These are phyloP conservation scores for Pseudoturritis turrita DNA, from an alignment of 345 rosid species.

Conservation along the genomic window DNA sequence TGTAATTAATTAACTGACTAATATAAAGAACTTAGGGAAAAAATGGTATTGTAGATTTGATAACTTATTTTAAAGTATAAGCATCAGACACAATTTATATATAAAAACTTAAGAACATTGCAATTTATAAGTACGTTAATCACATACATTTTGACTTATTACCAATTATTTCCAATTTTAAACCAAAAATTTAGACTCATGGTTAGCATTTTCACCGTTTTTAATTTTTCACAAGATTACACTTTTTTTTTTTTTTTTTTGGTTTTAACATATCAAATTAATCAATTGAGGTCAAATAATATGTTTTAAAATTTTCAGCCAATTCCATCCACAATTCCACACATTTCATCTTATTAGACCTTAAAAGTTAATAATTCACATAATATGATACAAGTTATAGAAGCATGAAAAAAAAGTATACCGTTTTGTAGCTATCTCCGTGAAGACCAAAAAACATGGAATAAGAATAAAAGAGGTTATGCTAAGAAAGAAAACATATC, in stretches of 20 bases:
- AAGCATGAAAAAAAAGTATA: background rate
- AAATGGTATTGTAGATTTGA: too few relatives aligned
- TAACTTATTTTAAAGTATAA: too few relatives aligned
- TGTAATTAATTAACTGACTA: too few relatives aligned
- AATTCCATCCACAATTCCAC: background rate
- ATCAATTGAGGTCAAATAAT: background rate
- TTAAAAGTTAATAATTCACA: background rate
- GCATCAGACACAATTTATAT: too few relatives aligned
- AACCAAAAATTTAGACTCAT: background rate
- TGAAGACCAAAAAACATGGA: background rate
- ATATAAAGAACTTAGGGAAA: too few relatives aligned
- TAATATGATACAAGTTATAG: background rate
- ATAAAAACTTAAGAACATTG: too few relatives aligned
- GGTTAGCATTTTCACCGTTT: background rate
- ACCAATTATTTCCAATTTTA: background rate
- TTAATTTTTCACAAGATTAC: background rate
- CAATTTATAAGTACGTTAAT: background rate
- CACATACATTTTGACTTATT: background rate
- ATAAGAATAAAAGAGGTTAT: background rate
- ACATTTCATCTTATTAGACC: background rate
- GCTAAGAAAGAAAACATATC: slow-evolving; percentile 29
- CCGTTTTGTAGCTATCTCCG: background rate
- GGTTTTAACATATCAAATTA: background rate
- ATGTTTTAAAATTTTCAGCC: background rate
- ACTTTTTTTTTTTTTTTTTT: too few relatives aligned